Evolutionary conservation across 441 rosid genomes (phyloP).

Genomic region (Syzygium malaccense): DNA sequence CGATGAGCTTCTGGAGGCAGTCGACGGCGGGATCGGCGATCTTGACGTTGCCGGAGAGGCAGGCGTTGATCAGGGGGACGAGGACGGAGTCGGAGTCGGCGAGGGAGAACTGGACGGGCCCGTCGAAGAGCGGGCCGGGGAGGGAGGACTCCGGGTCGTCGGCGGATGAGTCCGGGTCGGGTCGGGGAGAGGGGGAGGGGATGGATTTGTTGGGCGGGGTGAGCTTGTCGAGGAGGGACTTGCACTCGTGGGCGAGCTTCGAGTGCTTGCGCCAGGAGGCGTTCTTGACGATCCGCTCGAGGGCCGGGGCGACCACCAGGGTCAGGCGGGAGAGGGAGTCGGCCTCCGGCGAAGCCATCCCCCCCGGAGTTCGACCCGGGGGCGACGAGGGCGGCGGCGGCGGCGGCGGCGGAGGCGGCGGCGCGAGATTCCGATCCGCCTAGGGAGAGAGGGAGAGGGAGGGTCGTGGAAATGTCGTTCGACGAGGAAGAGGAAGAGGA

Average conservation of each 20-base stretch:
- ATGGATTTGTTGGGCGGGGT: conserved; percentile 31
- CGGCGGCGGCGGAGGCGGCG: background rate
- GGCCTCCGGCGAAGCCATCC: conserved; percentile 99
- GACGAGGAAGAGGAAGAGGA: background rate
- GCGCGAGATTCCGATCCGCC: background rate
- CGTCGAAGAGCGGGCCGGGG: conserved; percentile 88
- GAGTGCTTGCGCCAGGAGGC: conserved; percentile 99
- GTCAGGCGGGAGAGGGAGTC: conserved; percentile 75
- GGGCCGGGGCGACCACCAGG: conserved; percentile 66
- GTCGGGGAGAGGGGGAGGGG: background rate
- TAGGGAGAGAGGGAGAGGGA: background rate
- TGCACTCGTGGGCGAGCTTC: conserved; percentile 87
- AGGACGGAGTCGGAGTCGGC: conserved; percentile 73
- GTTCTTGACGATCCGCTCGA: conserved; percentile 82
- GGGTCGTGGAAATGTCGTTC: background rate
- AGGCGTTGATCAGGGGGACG: conserved; percentile 80
- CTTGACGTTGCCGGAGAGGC: conserved; percentile 64
- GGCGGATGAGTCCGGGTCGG: conserved; percentile 5
- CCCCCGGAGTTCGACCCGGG: conserved; percentile 13
- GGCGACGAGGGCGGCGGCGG: conserved; percentile 4
- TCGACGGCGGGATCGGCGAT: conserved; percentile 89
- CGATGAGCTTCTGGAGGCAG: conserved; percentile 79
- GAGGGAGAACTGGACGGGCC: conserved; percentile 61
- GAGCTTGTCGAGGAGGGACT: conserved; percentile 66
- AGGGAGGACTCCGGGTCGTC: conserved; percentile 54